Percentiles rank a stretch among this genome's conserved stretches.
phyloP scores from a whole-genome alignment of 1,284 basidiomycete genomes.

The Agaricales sp. region DNA sequence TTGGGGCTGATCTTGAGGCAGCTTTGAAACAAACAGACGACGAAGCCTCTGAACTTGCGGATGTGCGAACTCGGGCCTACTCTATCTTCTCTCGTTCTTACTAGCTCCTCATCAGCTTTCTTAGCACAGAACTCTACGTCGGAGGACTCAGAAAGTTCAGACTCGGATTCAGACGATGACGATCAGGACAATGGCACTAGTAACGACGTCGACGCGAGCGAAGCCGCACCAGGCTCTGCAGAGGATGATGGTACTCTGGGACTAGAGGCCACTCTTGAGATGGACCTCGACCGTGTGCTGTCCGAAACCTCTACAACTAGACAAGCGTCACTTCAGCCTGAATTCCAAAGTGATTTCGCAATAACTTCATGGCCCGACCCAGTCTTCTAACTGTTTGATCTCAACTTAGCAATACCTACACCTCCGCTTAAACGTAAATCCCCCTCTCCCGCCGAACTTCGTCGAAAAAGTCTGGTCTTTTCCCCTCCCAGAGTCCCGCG shows the following conservation, averaged over 20 bases:
- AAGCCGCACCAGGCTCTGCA: background rate
- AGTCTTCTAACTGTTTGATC: conserved; percentile 9
- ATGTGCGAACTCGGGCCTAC: conserved; percentile 27
- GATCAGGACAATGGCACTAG: conserved; percentile 27
- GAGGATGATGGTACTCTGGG: conserved; percentile 18
- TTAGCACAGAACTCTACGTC: conserved; percentile 31
- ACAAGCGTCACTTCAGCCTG: conserved; percentile 18
- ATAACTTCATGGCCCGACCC: conserved; percentile 3
- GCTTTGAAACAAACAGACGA: conserved; percentile 43
- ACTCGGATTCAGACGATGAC: conserved; percentile 45
- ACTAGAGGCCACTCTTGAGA: background rate
- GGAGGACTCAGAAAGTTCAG: conserved; percentile 49
- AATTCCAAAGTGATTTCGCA: conserved; percentile 12
- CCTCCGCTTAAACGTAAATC: conserved; percentile 31
- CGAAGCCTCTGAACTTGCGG: conserved; percentile 52
- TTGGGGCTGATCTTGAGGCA: conserved; percentile 39
- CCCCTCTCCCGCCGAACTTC: conserved; percentile 51
- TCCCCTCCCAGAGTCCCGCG: conserved; percentile 22
- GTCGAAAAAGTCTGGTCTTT: conserved; percentile 31
- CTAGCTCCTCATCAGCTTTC: background rate
- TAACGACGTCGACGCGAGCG: conserved; percentile 6
- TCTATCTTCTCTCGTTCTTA: conserved; percentile 6
- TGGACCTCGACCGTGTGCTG: conserved; percentile 17
- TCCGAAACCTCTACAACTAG: conserved; percentile 19
- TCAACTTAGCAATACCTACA: conserved; percentile 17